phyloP scores from a whole-genome alignment of 306 rosid species.

The Vigna hirtella region DNA sequence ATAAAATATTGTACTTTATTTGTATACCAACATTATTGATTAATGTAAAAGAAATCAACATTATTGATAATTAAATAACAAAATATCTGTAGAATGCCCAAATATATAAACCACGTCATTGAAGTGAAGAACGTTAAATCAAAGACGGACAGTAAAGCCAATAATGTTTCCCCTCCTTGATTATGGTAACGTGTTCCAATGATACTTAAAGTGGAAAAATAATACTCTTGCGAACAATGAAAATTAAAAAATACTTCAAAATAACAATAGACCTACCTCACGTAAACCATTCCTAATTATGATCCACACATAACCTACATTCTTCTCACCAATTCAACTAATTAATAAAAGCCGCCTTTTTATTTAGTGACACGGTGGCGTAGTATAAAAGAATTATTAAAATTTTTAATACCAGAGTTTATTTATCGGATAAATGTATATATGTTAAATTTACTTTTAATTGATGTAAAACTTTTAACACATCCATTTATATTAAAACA shows the following conservation, averaged over 20 bases:
- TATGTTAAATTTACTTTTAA: too few species aligned
- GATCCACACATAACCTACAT: slow-evolving; percentile 20
- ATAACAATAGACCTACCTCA: neutral
- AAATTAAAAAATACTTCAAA: too few species aligned
- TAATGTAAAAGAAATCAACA: too few species aligned
- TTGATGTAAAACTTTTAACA: too few species aligned
- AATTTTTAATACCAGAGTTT: neutral
- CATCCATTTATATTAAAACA: too few species aligned
- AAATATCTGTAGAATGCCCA: neutral
- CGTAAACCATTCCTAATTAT: neutral
- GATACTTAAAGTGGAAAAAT: neutral
- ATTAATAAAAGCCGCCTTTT: neutral
- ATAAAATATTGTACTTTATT: too few species aligned
- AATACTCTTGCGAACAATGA: neutral
- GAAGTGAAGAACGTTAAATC: neutral
- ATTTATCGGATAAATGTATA: too few species aligned
- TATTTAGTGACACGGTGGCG: neutral
- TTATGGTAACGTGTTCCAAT: slow-evolving; percentile 35
- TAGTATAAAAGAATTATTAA: neutral
- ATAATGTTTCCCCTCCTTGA: neutral
- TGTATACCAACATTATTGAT: neutral
- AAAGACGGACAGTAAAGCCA: neutral
- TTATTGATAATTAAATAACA: neutral
- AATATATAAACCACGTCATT: neutral
- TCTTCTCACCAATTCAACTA: slow-evolving; percentile 1